Conservation (phyloP, 1,284 basidiomycete genomes). For the Agaricales sp. region DNA sequence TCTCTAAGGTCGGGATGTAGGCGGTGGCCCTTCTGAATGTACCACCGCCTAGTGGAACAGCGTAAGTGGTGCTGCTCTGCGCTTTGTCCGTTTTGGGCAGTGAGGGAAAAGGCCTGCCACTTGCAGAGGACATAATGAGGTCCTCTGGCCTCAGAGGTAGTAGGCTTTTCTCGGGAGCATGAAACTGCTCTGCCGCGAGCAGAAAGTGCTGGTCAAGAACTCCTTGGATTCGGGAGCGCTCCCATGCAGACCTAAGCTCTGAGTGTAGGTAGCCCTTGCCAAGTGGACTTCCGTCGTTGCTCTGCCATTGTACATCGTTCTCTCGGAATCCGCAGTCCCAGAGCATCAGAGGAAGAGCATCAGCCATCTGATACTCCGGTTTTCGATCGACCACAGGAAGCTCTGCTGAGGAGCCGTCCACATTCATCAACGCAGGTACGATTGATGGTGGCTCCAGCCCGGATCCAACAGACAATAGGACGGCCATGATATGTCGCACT, state of each 20-base stretch:
- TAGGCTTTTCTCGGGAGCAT: conserved; percentile 17
- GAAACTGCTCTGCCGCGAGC: conserved; percentile 36
- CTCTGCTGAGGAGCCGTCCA: conserved; percentile 20
- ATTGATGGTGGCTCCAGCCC: conserved; percentile 70
- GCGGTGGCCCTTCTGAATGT: conserved; percentile 45
- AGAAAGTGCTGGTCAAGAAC: conserved; percentile 58
- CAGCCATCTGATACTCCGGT: conserved; percentile 91
- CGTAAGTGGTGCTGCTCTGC: conserved; percentile 10
- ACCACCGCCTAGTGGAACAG: conserved; percentile 68
- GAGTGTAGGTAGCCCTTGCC: conserved; percentile 32
- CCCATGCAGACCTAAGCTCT: conserved; percentile 47
- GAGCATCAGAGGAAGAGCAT: conserved; percentile 83
- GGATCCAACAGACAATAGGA: conserved; percentile 84
- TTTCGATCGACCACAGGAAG: conserved; percentile 55
- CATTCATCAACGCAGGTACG: conserved; percentile 71
- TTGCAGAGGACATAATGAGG: conserved; percentile 8
- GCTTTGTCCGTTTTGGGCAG: conserved; percentile 9
- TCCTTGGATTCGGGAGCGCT: conserved; percentile 47
- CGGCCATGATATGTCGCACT: conserved; percentile 92
- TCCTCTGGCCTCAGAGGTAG: conserved; percentile 2
- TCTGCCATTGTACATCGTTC: conserved; percentile 67
- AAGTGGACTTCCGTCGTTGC: conserved; percentile 23
- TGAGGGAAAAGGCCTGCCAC: conserved; percentile 16
- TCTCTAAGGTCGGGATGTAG: conserved; percentile 57
- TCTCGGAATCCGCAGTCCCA: conserved; percentile 84